These are phyloP conservation scores for Solanum hybrid DNA, from an alignment of 305 asterid genomes.

Conservation along the genomic window DNA sequence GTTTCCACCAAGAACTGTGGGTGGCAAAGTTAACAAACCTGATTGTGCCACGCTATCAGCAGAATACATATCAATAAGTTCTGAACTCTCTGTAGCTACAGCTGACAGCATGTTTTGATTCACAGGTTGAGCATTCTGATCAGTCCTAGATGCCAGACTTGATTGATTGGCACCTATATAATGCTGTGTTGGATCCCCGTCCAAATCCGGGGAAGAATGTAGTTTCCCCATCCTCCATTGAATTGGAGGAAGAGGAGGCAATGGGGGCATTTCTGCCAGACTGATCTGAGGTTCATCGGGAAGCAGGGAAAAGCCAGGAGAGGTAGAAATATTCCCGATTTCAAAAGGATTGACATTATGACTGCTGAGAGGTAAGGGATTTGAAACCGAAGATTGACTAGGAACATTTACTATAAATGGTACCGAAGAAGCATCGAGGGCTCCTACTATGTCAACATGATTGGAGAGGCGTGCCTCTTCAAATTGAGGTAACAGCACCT, in stretches of 20 bases:
- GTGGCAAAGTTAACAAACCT: conserved; percentile 13
- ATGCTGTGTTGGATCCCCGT: conserved; percentile 21
- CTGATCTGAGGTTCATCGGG: conserved; percentile 27
- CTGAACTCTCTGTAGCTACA: conserved; percentile 4
- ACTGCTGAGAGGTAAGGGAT: conserved; percentile 23
- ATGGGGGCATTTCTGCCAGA: conserved; percentile 62
- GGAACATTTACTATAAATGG: conserved; percentile 11
- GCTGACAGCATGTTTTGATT: conserved; percentile 9
- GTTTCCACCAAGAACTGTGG: conserved; percentile 8
- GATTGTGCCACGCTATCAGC: not conserved
- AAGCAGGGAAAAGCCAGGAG: conserved; percentile 28
- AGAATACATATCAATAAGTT: conserved; percentile 4
- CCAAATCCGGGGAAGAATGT: conserved; percentile 32
- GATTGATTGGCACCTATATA: conserved; percentile 3
- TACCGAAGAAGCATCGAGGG: conserved; percentile 8
- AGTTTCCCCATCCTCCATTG: conserved; percentile 82
- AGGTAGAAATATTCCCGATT: conserved; percentile 17
- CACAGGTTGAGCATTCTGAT: conserved; percentile 18
- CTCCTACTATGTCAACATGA: conserved; percentile 22
- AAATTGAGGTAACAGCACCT: conserved; percentile 21
- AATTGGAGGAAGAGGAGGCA: conserved; percentile 99
- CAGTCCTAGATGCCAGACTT: conserved; percentile 6
- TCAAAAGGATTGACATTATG: conserved; percentile 13
- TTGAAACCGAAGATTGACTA: conserved; percentile 21
- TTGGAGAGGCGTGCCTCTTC: conserved; percentile 22